Conservation (phyloP, 2,329 filamentous ascomycete genomes). For the Fusarium xyrophilum region DNA sequence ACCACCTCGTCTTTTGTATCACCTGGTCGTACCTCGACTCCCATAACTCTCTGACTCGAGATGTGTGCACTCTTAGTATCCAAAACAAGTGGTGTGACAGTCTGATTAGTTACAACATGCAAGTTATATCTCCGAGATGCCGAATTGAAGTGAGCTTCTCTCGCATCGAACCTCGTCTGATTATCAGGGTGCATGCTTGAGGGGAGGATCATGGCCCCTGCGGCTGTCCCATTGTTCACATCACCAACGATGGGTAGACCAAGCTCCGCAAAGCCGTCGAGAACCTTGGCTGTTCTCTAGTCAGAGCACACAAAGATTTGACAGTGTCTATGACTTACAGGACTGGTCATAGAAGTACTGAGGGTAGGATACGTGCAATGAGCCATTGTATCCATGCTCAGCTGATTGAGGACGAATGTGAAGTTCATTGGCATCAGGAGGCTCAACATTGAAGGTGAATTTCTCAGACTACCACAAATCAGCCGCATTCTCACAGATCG, state of each 20-base stretch:
- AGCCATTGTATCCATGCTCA: conserved; percentile 8
- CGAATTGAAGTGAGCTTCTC: conserved; percentile 15
- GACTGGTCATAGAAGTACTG: conserved; percentile 17
- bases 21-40: conserved; percentile 7
- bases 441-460: conserved; percentile 6
- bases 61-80: not conserved
- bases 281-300: not conserved
- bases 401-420: conserved; percentile 1
- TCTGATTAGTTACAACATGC: conserved; percentile 10
- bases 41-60: conserved; percentile 3
- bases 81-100: conserved; percentile 10
- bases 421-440: not conserved
- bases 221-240: conserved; percentile 14
- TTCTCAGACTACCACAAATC: conserved; percentile 8
- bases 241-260: conserved; percentile 18
- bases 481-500: not conserved
- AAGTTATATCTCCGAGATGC: not conserved
- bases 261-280: conserved; percentile 11
- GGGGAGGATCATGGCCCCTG: conserved; percentile 17
- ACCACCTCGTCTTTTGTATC: not conserved
- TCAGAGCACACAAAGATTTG: not conserved
- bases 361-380: conserved; percentile 20
- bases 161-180: conserved; percentile 15
- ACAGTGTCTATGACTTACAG: not conserved
- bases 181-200: conserved; percentile 20